Evolutionary conservation across 805 yeast genomes (phyloP), one percentile per base, ranked within the genome.

Genomic region (Candida palmyrensis): DNA sequence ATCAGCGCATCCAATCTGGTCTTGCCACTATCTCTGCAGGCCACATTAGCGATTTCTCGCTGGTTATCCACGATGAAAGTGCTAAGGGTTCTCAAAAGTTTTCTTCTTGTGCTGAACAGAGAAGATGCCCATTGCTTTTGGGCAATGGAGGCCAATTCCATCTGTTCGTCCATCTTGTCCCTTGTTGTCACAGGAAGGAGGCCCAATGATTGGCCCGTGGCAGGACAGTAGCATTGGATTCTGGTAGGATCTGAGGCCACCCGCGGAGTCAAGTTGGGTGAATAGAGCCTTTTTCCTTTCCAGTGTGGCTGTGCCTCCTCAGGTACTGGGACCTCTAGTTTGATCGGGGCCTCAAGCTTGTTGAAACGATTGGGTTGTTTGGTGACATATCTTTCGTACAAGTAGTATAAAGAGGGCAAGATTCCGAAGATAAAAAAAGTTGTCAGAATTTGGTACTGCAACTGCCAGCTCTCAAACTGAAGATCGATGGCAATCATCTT

Each of bases 11-110:
- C 97, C 26, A 92, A 66, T 80, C 84, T 81, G 1, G 97, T 89
- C 55, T 92, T 92, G 19, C 98, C 99, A 13, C 95, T 82, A 51
- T 92, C 98, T 44, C 98, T 71, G 55, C 97, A 92, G 0, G 97
- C 97, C 6, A 92, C 82, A 29, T 95, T 70, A 3, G 96, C 95
- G 30, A 92, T 75, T 32, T 79, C 76, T 36, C 82, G 89, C 56
- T 92, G 99, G 55, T 92, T 79, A 30, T 78, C 79, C 33, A 83
- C 55, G 35, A 92, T 75, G 55, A 71, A 89, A 37, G 80, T 73
- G 41, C 75, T 71, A 35, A 92, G 66, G 1, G 96, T 80, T 27
- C 72, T 64, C 40, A 92, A 64, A 15, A 90, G 77, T 45, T 73
- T 75, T 42, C 86, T 69, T 45, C 97, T 73, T 43, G 80, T 68